Conservation (phyloP, 305 asterid genomes). For the Withania somnifera region DNA sequence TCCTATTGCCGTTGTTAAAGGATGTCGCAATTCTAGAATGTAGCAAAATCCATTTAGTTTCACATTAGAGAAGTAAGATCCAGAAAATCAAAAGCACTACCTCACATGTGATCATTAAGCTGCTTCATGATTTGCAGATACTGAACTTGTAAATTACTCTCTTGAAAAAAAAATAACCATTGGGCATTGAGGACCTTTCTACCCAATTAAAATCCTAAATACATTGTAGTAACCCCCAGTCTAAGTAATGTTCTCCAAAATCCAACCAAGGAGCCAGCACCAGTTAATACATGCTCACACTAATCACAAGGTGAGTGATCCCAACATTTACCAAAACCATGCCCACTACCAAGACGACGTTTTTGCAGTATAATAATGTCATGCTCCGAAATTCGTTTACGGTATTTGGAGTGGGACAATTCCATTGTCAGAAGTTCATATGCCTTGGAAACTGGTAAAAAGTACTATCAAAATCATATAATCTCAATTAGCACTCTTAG, state of each 20-base stretch:
- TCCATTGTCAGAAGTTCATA: background rate
- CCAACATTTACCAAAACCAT: background rate
- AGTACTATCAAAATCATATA: background rate
- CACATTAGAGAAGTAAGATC: background rate
- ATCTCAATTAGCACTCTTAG: background rate
- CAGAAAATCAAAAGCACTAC: background rate
- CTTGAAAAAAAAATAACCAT: background rate
- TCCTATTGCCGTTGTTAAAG: constrained; percentile 32
- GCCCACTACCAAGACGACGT: background rate
- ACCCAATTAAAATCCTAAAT: background rate
- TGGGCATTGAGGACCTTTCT: background rate
- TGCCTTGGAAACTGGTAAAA: background rate
- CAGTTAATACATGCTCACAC: background rate
- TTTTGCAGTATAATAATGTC: background rate
- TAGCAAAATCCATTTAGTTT: background rate
- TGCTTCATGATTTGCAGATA: background rate
- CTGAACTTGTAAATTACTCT: background rate
- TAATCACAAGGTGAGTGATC: background rate
- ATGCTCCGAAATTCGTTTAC: background rate
- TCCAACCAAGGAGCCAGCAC: background rate
- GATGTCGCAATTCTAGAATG: constrained; percentile 27
- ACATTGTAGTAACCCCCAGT: background rate
- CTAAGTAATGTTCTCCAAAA: background rate
- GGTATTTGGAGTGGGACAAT: background rate
- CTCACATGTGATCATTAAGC: background rate